A percentile compares a stretch with the other conserved stretches of the same genome.
Evolutionary conservation across 345 rosid genomes (phyloP).

Genomic region (Heritiera littoralis): DNA sequence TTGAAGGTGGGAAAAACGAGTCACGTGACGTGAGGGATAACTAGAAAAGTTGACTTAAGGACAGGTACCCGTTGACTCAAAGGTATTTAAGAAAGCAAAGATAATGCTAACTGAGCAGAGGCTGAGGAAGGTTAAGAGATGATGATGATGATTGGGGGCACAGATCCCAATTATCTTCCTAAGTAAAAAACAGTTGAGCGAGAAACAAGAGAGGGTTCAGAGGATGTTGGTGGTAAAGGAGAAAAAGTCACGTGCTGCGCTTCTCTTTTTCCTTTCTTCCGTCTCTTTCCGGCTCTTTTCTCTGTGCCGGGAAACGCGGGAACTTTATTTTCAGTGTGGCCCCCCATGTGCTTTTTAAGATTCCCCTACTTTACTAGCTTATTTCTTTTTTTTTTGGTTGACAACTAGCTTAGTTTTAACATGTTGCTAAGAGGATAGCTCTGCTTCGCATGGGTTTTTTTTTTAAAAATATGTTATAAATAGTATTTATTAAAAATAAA

Average conservation of each 20-base stretch:
- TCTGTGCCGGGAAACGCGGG: slow-evolving; percentile 3
- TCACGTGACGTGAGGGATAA: slow-evolving; percentile 18
- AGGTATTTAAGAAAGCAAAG: background rate
- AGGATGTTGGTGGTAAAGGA: background rate
- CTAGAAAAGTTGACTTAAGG: slow-evolving; percentile 25
- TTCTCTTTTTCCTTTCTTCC: background rate
- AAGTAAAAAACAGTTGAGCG: background rate
- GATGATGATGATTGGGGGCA: slow-evolving; percentile 50
- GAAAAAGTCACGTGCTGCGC: slow-evolving; percentile 6
- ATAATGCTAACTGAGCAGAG: background rate
- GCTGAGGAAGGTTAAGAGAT: slow-evolving; percentile 14
- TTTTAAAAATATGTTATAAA: too few relatives aligned
- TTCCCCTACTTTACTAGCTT: too few relatives aligned
- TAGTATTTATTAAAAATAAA: too few relatives aligned
- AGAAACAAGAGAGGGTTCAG: background rate
- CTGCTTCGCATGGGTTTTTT: too few relatives aligned
- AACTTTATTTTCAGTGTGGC: background rate
- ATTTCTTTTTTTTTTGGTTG: too few relatives aligned
- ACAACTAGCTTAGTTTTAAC: too few relatives aligned
- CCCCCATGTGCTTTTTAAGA: slow-evolving; percentile 6
- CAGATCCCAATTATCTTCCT: slow-evolving; percentile 47
- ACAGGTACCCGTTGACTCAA: slow-evolving; percentile 22
- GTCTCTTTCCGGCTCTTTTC: background rate
- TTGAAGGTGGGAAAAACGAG: too few relatives aligned
- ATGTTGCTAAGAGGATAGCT: too few relatives aligned